Base-by-base conservation (phyloP, 2,329 filamentous ascomycete species). In the Pseudophaeomoniella oleicola region DNA sequence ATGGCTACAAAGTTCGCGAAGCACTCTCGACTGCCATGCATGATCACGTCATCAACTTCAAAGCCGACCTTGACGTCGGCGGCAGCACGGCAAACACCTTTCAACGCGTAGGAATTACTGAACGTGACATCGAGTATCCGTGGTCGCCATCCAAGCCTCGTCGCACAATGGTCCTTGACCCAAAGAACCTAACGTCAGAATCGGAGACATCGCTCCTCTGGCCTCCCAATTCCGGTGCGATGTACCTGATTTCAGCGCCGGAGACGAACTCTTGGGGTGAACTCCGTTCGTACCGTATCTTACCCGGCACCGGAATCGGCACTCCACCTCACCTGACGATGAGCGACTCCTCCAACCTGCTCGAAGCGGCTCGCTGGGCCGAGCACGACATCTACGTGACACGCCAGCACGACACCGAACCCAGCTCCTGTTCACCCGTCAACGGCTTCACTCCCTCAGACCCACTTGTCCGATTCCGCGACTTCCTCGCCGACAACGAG, bases 191-290 rank as follows among this genome's bases (percentile, higher is more conserved):
- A 16, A 45, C 33, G 35, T 42, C 32, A 15, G 39, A 42, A 19
- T 29, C 37, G 42, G 53, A 43, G 41, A 50, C 43, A 2, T 39
- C 40, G 3, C 47, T 59, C 19, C 48, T 55, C 30, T 64, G 55
- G 51, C 52, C 52, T 5, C 15, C 43, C 29, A 63, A 64, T 39
- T 48, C 50, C 22, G 52, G 45, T 2, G 58, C 58, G 3, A 50
- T 57, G 45, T 61, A 57, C 43, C 44, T 50, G 2, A 45, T 64
- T n/a, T 42, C 59, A 16, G 61, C 62, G 34, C 46, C 42, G 4
- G 55, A 54, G 32, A 36, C 44, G 2, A 64, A 64, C 38, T 47
- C 47, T 19, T 62, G 51, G 37, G 60, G 60, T 33, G 57, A 61
- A 38, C 52, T 47, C n/a, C 51, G 53, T 2, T 60, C 57, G 4